Evolutionary conservation across 169 alveolate genomes (phyloP).

Genomic region (Theileria orientalis): DNA sequence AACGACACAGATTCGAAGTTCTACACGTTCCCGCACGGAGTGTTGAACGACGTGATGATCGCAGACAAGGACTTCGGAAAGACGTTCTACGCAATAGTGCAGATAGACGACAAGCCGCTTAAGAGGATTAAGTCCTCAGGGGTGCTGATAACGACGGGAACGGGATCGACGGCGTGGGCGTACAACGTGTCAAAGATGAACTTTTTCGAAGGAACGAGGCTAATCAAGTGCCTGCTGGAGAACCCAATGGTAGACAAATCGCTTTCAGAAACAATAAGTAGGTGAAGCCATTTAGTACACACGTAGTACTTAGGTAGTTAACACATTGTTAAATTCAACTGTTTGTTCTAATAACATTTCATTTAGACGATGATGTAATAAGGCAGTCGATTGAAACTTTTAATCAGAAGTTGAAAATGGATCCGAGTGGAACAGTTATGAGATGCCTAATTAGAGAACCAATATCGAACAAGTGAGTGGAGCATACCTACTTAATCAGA

Average conservation of each 20-base stretch:
- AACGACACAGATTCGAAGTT: neutral
- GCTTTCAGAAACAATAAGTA: slow-evolving; percentile 53
- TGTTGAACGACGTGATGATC: slow-evolving; percentile 60
- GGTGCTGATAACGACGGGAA: slow-evolving; percentile 75
- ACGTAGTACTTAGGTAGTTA: too few species aligned
- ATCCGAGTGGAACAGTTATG: slow-evolving; percentile 58
- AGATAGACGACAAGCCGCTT: slow-evolving; percentile 64
- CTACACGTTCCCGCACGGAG: slow-evolving; percentile 44
- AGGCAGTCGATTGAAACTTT: slow-evolving; percentile 57
- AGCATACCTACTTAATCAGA: neutral
- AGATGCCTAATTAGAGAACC: slow-evolving; percentile 75
- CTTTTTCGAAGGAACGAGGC: slow-evolving; percentile 36
- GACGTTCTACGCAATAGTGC: slow-evolving; percentile 68
- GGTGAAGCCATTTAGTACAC: neutral
- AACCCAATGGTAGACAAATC: slow-evolving; percentile 58
- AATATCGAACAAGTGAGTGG: slow-evolving; percentile 58
- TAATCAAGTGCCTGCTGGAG: slow-evolving; percentile 25
- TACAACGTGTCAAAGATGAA: slow-evolving; percentile 75
- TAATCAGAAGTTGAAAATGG: slow-evolving; percentile 66
- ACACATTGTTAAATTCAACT: neutral
- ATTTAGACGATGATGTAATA: slow-evolving; percentile 46
- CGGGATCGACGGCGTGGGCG: slow-evolving; percentile 88
- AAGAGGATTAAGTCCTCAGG: slow-evolving; percentile 73
- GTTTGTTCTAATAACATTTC: slow-evolving; percentile 15
- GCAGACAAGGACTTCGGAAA: slow-evolving; percentile 58